These are phyloP conservation scores for Fusarium subglutinans DNA, from an alignment of 2,329 filamentous ascomycete genomes.

Conservation along the genomic window DNA sequence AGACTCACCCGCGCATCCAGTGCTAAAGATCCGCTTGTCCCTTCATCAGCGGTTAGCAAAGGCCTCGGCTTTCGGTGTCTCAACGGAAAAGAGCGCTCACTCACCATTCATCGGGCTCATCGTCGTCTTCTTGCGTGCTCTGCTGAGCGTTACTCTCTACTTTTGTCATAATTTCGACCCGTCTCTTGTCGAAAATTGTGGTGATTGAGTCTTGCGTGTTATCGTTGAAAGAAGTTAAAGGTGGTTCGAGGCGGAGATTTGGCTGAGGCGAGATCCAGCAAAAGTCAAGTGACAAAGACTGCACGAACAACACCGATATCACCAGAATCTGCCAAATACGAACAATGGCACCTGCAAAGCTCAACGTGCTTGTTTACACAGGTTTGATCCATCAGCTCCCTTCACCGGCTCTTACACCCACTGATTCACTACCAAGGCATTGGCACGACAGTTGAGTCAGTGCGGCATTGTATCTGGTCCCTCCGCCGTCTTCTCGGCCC, in stretches of 20 bases:
- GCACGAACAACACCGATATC: neutral
- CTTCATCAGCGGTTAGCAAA: slow-evolving; percentile 57
- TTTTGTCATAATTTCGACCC: slow-evolving; percentile 56
- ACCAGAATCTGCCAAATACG: neutral
- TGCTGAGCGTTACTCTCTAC: slow-evolving; percentile 56
- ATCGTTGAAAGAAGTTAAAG: slow-evolving; percentile 20
- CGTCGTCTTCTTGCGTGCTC: slow-evolving; percentile 58
- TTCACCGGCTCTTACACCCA: neutral
- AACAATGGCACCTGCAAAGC: slow-evolving; percentile 71
- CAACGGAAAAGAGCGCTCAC: slow-evolving; percentile 39
- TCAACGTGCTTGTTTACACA: slow-evolving; percentile 95
- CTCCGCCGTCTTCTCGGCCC: slow-evolving; percentile 86
- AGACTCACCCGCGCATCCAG: slow-evolving; percentile 82
- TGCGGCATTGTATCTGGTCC: slow-evolving; percentile 87
- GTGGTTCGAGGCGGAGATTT: slow-evolving; percentile 41
- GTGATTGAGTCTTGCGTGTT: neutral
- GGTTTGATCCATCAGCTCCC: slow-evolving; percentile 60
- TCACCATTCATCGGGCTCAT: slow-evolving; percentile 96
- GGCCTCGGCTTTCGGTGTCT: slow-evolving; percentile 39
- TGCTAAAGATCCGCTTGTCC: slow-evolving; percentile 98
- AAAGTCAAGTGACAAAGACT: slow-evolving; percentile 38
- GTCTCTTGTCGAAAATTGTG: slow-evolving; percentile 37
- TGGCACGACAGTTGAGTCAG: slow-evolving; percentile 87
- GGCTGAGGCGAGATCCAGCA: slow-evolving; percentile 30
- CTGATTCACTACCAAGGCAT: slow-evolving; percentile 63